Conservation (phyloP, 108 stramenopile genomes). For the Epipyxis sp. region DNA sequence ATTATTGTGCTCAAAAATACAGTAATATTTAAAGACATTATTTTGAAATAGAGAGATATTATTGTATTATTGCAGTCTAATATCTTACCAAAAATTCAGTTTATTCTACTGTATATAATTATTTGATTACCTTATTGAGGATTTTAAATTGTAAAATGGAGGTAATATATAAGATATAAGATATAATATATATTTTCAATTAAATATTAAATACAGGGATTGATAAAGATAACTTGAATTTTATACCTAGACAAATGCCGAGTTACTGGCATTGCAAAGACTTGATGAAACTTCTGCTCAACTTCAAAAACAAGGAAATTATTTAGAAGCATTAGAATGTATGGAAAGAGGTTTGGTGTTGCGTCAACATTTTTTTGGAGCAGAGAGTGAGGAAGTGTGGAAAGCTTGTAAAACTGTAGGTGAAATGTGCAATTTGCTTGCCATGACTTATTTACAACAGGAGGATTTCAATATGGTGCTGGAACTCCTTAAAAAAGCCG, state of each 20-base stretch:
- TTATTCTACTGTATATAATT: too few relatives aligned
- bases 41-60: too few relatives aligned
- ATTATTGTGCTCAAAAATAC: too few relatives aligned
- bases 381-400: conserved; percentile 63
- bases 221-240: background rate
- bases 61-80: too few relatives aligned
- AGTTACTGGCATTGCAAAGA: conserved; percentile 58
- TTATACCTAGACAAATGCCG: conserved; percentile 45
- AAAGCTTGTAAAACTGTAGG: conserved; percentile 63
- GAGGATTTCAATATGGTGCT: conserved; percentile 65
- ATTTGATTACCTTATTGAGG: too few relatives aligned
- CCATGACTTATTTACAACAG: conserved; percentile 68
- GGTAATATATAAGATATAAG: too few relatives aligned
- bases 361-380: conserved; percentile 63
- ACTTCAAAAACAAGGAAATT: conserved; percentile 63
- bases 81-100: too few relatives aligned
- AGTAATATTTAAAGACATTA: too few relatives aligned
- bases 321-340: conserved; percentile 63
- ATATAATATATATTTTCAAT: too few relatives aligned
- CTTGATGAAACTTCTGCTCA: conserved; percentile 62
- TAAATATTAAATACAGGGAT: too few relatives aligned
- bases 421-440: conserved; percentile 66
- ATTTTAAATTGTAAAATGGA: too few relatives aligned
- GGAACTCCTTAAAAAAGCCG: conserved; percentile 65
- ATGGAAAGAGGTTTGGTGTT: conserved; percentile 66